Conservation (phyloP, 2,329 filamentous ascomycete genomes). For the Fonsecaea nubica region DNA sequence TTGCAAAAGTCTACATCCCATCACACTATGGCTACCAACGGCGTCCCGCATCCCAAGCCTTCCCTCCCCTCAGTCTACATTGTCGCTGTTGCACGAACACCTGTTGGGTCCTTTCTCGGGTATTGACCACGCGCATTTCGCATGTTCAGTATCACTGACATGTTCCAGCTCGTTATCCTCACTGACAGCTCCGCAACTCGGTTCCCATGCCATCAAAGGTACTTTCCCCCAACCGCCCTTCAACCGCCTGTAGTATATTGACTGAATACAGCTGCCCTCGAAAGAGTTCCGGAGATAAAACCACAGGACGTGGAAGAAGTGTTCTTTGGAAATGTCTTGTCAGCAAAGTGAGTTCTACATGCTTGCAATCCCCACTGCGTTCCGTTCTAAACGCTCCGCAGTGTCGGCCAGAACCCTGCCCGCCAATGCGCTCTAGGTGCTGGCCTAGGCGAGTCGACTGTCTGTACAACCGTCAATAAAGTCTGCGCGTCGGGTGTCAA, state of each 20-base stretch:
- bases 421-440: conserved; percentile 91
- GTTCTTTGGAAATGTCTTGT: conserved; percentile 97
- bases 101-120: conserved; percentile 94
- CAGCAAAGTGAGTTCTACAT: conserved; percentile 73
- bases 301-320: conserved; percentile 91
- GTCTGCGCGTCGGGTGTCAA: conserved; percentile 96
- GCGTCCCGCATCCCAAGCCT: conserved; percentile 34
- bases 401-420: conserved; percentile 93
- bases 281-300: conserved; percentile 84
- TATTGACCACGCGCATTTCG: conserved; percentile 52
- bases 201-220: conserved; percentile 93
- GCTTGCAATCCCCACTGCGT: conserved; percentile 13
- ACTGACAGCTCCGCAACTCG: conserved; percentile 83
- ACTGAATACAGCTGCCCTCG: conserved; percentile 68
- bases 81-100: conserved; percentile 87
- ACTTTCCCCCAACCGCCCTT: conserved; percentile 43
- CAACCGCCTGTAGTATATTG: conserved; percentile 7
- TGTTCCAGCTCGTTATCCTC: conserved; percentile 79
- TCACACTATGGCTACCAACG: conserved; percentile 36
- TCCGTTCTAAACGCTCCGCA: conserved; percentile 47
- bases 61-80: conserved; percentile 91
- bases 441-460: conserved; percentile 78
- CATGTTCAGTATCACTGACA: conserved; percentile 31
- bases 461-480: conserved; percentile 97
- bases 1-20: background rate